Evolutionary conservation across 306 rosid species (phyloP), one percentile per base, ranked within the genome.

Genomic region (Hippophae rhamnoides): DNA sequence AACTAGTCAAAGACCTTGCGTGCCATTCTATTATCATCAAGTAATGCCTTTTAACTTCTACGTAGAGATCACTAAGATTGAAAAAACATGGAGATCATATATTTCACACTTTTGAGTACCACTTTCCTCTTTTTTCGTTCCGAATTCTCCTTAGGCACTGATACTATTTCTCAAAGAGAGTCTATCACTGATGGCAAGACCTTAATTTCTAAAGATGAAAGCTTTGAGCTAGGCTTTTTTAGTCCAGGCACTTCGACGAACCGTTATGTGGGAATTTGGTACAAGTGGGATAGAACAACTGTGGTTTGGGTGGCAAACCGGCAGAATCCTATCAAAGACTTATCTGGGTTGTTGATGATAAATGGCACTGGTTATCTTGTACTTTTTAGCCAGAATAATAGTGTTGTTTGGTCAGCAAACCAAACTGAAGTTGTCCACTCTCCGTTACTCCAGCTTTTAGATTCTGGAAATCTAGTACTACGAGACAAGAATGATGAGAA

Each of bases 291-390:
- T 13, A 64, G 9, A 43, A 67, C 84, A 43, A 67, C 84, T 1
- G 25, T 72, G 27, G 85, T 84, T 31, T 81, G 92, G 87, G 92
- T 78, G 14, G 82, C 83, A 13, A 80, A 85, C 45, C 41, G 80
- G 59, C 58, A 9, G 14, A 73, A 46, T 6, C 82, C 84, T 3
- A 38, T 79, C 8, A 73, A 66, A 13, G 81, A 70, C 25, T 66
- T 56, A 9, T 79, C 78, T 10, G 79, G 86, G 13, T 48, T 68
- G 54, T 52, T 76, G 10, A 66, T 7, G 1, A 66, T 80, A 25
- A 72, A 57, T 63, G 5, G 46, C 9, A 40, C 63, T 3, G 62
- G 76, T 25, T 25, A 43, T n/a, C 57, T 61, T 57, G 64, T 66
- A 13, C 62, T 78, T 53, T 41, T 64, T 14, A 57, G 13, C 41